Evolutionary conservation across 2,329 filamentous ascomycete species (phyloP), one percentile per base, ranked within the genome.

Genomic region (Epichloe uncinata): DNA sequence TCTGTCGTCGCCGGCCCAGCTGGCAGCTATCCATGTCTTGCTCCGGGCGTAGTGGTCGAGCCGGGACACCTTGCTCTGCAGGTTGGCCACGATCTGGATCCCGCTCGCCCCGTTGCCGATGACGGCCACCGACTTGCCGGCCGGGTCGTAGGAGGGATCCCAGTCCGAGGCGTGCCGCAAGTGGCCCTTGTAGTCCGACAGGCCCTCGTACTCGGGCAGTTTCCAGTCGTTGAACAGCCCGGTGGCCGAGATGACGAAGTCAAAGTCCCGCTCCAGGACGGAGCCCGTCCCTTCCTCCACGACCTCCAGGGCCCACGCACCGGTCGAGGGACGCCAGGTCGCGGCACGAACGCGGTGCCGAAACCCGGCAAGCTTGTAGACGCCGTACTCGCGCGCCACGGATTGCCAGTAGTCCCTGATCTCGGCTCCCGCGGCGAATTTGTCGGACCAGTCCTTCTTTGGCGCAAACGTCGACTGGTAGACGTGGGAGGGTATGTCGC

Each of bases 381-480:
- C 75, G 49, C 80, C 71, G 60, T 85, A 74, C 56, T 86, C 84
- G 7, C 68, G 67, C 0, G 82, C 81, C 3, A 84, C 63, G 0
- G 63, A 63, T 56, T 84, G 73, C 79, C 81, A 81, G 59, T 88
- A 88, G 13, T 77, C 72, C 6, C 72, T 67, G 52, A 88, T 87
- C 61, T 88, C 84, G 4, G 67, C 61, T 0, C 83, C 83, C 37
- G 78, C 75, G 0, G 83, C 77, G 57, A 85, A 87, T 52, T 81
- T 73, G 56, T 85, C 79, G 0, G 73, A 74, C 84, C 84, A 88
- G 55, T 84, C 71, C 0, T 73, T 76, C 50, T 87, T 87, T 0
- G 82, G 81, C 6, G 72, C 70, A 60, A 85, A 87, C 0, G 78
- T 80, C 7, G 76, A 77, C 58, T 86, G 82, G 57, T 87, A 87